Evolutionary conservation across 805 yeast genomes (phyloP).

Genomic region (Candida qinlingensis): DNA sequence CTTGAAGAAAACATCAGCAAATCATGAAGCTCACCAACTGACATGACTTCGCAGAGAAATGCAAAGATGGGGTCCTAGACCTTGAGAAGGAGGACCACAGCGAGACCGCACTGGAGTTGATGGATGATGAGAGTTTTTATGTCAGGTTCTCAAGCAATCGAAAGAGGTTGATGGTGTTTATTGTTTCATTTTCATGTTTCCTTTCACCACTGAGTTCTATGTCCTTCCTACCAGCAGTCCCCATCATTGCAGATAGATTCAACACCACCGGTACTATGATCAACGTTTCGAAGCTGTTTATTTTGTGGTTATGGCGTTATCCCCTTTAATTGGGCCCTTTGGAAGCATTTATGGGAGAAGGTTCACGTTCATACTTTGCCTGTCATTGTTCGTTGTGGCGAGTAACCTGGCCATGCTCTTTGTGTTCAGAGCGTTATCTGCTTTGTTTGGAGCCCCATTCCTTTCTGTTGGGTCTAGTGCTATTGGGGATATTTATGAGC

Average conservation of each 20-base stretch:
- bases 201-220: conserved; percentile 39
- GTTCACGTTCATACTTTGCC: conserved; percentile 37
- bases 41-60: too few species aligned
- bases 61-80: too few species aligned
- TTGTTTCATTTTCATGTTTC: conserved; percentile 35
- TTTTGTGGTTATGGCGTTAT: conserved; percentile 45
- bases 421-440: conserved; percentile 44
- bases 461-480: conserved; percentile 49
- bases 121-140: conserved; percentile 16
- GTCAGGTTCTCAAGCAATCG: conserved; percentile 17
- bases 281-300: conserved; percentile 46
- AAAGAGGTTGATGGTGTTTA: conserved; percentile 24
- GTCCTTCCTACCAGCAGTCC: conserved; percentile 46
- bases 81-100: not conserved
- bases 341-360: conserved; percentile 50
- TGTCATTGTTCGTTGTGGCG: conserved; percentile 27
- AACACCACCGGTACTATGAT: conserved; percentile 41
- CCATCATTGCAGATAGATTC: conserved; percentile 41
- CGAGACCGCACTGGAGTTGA: not conserved
- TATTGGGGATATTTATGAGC: conserved; percentile 44
- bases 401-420: conserved; percentile 48
- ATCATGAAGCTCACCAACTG: too few species aligned
- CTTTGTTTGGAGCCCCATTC: conserved; percentile 50
- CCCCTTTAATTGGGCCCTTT: conserved; percentile 47
- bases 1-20: too few species aligned